Base-by-base conservation (phyloP, 1,139 yeast genomes). In the Suhomyces panamericanus region DNA sequence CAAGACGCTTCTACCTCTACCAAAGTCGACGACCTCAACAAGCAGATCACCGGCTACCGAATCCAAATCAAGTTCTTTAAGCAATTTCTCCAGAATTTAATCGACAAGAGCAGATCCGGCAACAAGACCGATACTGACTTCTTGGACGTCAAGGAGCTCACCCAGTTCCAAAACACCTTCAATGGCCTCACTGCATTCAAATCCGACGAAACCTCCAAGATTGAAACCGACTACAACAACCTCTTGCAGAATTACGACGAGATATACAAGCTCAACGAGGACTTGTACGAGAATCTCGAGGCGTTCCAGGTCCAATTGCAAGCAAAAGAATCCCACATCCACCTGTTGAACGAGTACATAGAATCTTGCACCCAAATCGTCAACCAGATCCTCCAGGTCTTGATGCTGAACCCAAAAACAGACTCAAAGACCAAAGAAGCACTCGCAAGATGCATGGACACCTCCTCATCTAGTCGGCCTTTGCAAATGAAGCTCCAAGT, bases 51-150 rank as follows among this genome's bases (percentile, higher is more conserved):
- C 0, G 67, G 74, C 15, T 74, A 72, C 52, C 65, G 69, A 41
- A 70, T 75, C 27, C 78, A 75, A 52, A 64, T 75, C 32, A 63
- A 67, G 52, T 62, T 74, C 43, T 68, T 73, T 60, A 69, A 68
- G 50, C 71, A 69, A 44, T 73, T 73, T 43, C 54, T 75, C 3
- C 77, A 70, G 43, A 64, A 63, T 39, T 49, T 71, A 42, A 69
- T 62, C 26, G 78, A 57, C 52, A 66, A 51, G 51, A 60, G 47
- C 16, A 42, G 50, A 15, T 39, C 46, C 5, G 41, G 41, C 14
- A 20, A 38, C 24, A 37, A 38, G 16, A 34, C 20, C 11, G 44
- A 22, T 32, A 35, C 14, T 32, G 49, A 32, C 32, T 41, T 37
- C 32, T 56, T 42, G 43, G 69, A 55, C 56, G 56, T 51, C 33